phyloP scores from a whole-genome alignment of 805 yeast species.

The Starmera amethionina region DNA sequence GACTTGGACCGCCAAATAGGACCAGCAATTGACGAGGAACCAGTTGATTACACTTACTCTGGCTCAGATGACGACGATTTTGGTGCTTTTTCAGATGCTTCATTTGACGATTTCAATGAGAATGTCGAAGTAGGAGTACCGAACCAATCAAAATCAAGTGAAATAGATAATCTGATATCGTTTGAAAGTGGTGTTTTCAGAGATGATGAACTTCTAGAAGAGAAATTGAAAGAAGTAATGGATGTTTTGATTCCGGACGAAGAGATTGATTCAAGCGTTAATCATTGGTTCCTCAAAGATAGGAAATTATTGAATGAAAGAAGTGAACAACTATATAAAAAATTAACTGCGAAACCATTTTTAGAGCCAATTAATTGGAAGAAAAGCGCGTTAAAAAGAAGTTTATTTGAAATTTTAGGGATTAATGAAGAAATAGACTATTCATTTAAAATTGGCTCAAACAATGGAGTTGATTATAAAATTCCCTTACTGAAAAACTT shows the following conservation, averaged over 20 bases:
- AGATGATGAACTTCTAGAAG: conserved; percentile 2
- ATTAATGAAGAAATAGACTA: conserved; percentile 68
- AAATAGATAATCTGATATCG: too few species aligned
- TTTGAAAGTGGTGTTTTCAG: conserved; percentile 1
- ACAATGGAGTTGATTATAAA: conserved; percentile 13
- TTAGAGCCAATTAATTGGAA: conserved; percentile 62
- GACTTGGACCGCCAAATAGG: neutral
- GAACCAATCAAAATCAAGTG: too few species aligned
- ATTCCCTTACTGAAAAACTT: conserved; percentile 14
- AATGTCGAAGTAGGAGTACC: neutral
- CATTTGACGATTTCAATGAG: conserved; percentile 21
- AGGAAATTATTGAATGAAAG: conserved; percentile 19
- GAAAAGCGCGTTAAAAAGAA: conserved; percentile 53
- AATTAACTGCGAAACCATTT: conserved; percentile 37
- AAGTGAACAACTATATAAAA: conserved; percentile 31
- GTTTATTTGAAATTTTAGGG: conserved; percentile 53
- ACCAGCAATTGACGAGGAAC: neutral
- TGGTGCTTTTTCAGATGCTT: conserved; percentile 25
- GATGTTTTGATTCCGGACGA: neutral
- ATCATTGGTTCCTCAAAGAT: too few species aligned
- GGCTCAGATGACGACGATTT: conserved; percentile 20
- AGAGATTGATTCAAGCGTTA: too few species aligned
- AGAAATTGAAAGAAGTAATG: conserved; percentile 4
- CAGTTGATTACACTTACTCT: neutral
- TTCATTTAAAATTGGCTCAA: conserved; percentile 11